These are phyloP conservation scores for Aspergillus steynii DNA, from an alignment of 495 filamentous ascomycete genomes.

Conservation along the genomic window DNA sequence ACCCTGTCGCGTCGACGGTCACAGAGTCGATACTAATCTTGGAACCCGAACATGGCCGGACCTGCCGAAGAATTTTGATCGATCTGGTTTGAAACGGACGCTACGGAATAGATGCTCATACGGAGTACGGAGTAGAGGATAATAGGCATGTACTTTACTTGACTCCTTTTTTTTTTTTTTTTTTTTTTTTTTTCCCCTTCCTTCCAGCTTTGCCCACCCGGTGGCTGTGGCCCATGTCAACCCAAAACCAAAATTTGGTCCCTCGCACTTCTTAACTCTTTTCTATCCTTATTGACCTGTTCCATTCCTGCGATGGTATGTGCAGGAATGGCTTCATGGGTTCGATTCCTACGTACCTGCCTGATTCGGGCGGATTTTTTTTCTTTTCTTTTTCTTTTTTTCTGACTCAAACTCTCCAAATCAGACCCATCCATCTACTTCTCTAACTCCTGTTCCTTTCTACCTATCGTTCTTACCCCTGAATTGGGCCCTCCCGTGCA, in stretches of 20 bases:
- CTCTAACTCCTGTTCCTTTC: too few relatives aligned
- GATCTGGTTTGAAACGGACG: neutral
- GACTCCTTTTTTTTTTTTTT: neutral
- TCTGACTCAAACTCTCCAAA: neutral
- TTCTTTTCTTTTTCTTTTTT: neutral
- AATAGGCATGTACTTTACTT: neutral
- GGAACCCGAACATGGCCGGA: too few relatives aligned
- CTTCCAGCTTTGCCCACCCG: too few relatives aligned
- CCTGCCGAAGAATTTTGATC: neutral
- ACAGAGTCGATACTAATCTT: too few relatives aligned
- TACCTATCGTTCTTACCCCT: neutral
- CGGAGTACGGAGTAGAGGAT: too few relatives aligned
- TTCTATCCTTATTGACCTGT: neutral
- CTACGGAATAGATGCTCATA: too few relatives aligned
- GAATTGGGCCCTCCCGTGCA: neutral
- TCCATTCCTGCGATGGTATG: neutral
- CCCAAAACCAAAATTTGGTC: neutral
- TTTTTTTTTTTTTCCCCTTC: too few relatives aligned
- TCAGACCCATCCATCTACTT: neutral
- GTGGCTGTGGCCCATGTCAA: neutral
- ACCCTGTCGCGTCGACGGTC: neutral
- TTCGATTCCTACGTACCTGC: neutral
- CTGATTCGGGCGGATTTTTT: neutral
- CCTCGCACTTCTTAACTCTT: neutral
- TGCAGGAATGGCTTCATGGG: neutral